Conservation (phyloP, 306 rosid species). For the Astragalus glycyphyllos region DNA sequence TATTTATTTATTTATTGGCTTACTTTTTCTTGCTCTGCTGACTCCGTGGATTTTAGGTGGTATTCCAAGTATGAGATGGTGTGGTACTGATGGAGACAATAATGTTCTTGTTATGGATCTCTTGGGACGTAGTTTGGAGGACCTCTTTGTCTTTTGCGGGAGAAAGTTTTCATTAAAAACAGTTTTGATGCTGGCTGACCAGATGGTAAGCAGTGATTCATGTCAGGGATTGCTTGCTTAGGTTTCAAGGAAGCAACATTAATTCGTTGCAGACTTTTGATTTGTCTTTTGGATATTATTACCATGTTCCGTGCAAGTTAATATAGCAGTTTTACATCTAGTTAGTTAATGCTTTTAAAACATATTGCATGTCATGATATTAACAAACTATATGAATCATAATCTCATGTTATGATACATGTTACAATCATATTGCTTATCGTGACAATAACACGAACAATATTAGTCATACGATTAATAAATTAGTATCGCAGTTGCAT, state of each 20-base stretch:
- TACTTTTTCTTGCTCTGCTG: constrained; percentile 19
- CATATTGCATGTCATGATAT: too few species aligned
- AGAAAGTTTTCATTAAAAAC: constrained; percentile 86
- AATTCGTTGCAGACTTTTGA: constrained; percentile 2
- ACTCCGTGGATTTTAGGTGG: constrained; percentile 66
- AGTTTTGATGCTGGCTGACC: constrained; percentile 92
- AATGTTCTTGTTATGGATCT: constrained; percentile 87
- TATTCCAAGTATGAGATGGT: constrained; percentile 81
- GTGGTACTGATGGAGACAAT: constrained; percentile 82
- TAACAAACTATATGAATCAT: too few species aligned
- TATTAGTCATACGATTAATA: too few species aligned
- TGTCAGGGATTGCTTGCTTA: constrained; percentile 15
- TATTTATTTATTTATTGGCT: not conserved
- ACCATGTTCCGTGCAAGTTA: constrained; percentile 17
- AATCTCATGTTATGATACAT: too few species aligned
- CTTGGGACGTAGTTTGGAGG: constrained; percentile 95
- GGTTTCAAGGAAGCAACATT: constrained; percentile 32
- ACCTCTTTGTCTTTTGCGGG: constrained; percentile 89
- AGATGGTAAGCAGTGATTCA: constrained; percentile 68
- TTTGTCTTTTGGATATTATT: constrained; percentile 1
- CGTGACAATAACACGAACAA: too few species aligned
- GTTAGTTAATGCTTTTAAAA: too few species aligned
- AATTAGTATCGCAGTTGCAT: too few species aligned
- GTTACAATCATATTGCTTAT: too few species aligned
- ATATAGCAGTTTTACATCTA: constrained; percentile 33